Evolutionary conservation across 2,329 filamentous ascomycete genomes (phyloP), one percentile per base, ranked within the genome.

Genomic region (Aspergillus felis): DNA sequence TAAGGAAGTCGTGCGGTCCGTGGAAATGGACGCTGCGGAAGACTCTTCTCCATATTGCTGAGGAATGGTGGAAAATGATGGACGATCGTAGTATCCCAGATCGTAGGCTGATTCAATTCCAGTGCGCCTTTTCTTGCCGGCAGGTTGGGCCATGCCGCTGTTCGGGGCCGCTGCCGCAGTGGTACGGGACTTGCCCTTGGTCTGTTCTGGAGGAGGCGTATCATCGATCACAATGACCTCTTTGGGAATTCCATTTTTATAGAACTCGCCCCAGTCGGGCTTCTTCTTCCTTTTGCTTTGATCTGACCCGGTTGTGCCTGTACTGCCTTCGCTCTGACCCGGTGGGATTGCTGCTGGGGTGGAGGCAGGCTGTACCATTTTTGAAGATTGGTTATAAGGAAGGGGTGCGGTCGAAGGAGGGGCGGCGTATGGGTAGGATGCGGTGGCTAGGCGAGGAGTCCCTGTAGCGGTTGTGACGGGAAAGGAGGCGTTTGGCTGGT

Each of bases 151-250:
- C 49, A 70, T 67, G 38, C 60, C 65, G 50, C 63, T 65, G 50
- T 66, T 68, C 38, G 69, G 54, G 27, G 73, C 62, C 38, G 67
- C 65, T 57, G 66, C 57, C 55, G 59, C 60, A 38, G 62, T 60
- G 58, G 59, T 61, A 46, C 61, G 61, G 27, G 70, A 55, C 35
- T 61, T 56, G 50, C 58, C 59, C 49, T 69, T 66, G 51, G 67
- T 56, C 17, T 66, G 58, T 44, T 74, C 71, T 32, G 80, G 81
- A 10, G 76, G 74, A 53, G 88, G 88, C 4, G 85, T 86, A 72
- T 92, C 88, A 61, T 77, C 74, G 44, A 94, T 94, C 67, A 93
- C 86, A 69, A 94, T 93, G 70, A 94, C 86, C 77, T 94, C 90
- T 71, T 91, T 88, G 25, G 90, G 90, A 27, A 92, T 78, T 3